Base-by-base conservation (phyloP, 495 filamentous ascomycete genomes). In the Parachaetomium inaequale region DNA sequence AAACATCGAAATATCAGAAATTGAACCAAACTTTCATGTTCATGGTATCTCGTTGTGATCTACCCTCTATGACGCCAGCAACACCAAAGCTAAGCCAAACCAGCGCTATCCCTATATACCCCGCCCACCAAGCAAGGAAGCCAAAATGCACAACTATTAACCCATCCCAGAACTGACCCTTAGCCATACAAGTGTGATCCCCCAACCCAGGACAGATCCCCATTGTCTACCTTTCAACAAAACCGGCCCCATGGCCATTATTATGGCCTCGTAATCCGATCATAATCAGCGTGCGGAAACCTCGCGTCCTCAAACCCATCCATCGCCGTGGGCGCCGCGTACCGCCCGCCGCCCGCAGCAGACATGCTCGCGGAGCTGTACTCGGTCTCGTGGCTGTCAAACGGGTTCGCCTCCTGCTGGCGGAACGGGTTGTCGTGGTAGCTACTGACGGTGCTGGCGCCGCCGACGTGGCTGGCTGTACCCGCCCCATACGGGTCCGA, bases 261-360 rank as follows among this genome's bases (percentile, higher is more conserved):
- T 59, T 25, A 50, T 43, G 59, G 64, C 55, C 68, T 59, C 43
- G 53, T 56, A 23, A 76, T 75, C 49, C 77, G 71, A 55, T 79
- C 77, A 63, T 81, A 81, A 51, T 77, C 70, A 21, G 69, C 79
- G 14, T 58, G 65, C 3, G 79, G 78, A 60, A 80, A 81, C 26
- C 71, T 66, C 25, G 72, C 72, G 42, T 77, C 77, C 2, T 79
- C 74, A 54, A 73, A 75, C 32, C 70, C 71, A 19, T 78, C 77
- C 10, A 63, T 50, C 3, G 72, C 70, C 1, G 69, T 65, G 8
- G 77, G 76, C 14, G 72, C 67, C 8, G 70, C 72, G 52, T 78
- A 79, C 72, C 70, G 19, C 58, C 64, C 25, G 19, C 64, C 58
- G 59, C 36, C 36, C 12, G 57, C 51, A 19, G 63, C 46, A 56